Conservation (phyloP, 2,329 filamentous ascomycete genomes). For the Lithohypha guttulata region DNA sequence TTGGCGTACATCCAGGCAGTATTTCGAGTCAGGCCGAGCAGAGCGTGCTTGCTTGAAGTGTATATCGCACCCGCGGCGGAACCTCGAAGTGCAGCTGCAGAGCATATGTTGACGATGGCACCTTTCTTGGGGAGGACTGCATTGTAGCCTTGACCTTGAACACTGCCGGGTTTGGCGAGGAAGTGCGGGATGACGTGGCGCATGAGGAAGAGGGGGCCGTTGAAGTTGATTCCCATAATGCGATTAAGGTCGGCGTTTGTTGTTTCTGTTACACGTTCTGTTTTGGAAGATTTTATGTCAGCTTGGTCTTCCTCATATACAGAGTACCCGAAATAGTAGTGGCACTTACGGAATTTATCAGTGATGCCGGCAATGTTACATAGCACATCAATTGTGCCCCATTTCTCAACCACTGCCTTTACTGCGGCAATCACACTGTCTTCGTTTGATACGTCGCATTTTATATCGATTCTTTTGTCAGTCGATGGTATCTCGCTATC, state of each 20-base stretch:
- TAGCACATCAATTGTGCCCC: conserved; percentile 30
- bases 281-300: background rate
- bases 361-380: conserved; percentile 37
- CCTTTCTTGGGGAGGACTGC: conserved; percentile 11
- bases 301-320: background rate
- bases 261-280: conserved; percentile 21
- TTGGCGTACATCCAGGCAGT: conserved; percentile 46
- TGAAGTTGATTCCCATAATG: conserved; percentile 34
- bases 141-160: background rate
- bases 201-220: conserved; percentile 37
- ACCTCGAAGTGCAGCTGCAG: conserved; percentile 28
- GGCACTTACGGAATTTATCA: conserved; percentile 22
- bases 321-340: background rate
- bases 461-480: conserved; percentile 2
- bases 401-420: conserved; percentile 6
- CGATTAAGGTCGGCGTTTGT: conserved; percentile 32
- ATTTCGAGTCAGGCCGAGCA: conserved; percentile 46
- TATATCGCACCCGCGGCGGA: conserved; percentile 37
- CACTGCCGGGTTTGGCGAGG: conserved; percentile 5
- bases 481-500: background rate
- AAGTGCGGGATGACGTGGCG: conserved; percentile 29
- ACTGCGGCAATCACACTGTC: conserved; percentile 8
- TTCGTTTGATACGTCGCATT: conserved; percentile 8
- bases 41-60: conserved; percentile 44
- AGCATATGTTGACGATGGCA: conserved; percentile 34